These are phyloP conservation scores for Xylariaceae sp. DNA, from an alignment of 2,329 filamentous ascomycete species.

Conservation along the genomic window DNA sequence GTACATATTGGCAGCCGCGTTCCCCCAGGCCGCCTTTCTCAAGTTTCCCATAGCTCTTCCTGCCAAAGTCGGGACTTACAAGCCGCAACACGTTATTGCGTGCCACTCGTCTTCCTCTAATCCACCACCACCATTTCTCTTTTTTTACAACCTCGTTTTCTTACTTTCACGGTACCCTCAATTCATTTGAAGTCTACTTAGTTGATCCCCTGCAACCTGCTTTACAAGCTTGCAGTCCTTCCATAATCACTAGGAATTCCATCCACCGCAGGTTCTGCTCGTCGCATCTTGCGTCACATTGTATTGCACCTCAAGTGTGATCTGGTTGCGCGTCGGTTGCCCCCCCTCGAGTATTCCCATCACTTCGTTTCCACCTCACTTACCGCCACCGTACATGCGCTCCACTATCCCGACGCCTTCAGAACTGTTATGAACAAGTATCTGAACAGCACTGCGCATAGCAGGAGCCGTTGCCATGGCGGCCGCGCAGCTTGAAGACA, in stretches of 20 bases:
- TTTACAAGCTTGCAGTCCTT: neutral
- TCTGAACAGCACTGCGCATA: constrained; percentile 19
- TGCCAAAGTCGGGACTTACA: constrained; percentile 2
- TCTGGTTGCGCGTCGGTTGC: neutral
- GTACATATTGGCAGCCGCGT: constrained; percentile 24
- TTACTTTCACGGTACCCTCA: constrained; percentile 26
- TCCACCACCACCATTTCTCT: neutral
- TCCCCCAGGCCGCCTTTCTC: constrained; percentile 16
- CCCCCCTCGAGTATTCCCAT: neutral
- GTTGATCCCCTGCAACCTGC: constrained; percentile 8
- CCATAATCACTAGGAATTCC: neutral
- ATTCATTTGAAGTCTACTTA: constrained; percentile 5
- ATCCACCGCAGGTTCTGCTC: neutral
- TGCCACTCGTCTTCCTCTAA: neutral
- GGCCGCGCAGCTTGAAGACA: constrained; percentile 55
- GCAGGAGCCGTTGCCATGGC: constrained; percentile 53
- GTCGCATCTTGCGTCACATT: neutral
- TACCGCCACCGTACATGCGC: neutral
- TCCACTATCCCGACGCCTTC: neutral
- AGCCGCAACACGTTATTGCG: neutral
- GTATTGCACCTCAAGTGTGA: neutral
- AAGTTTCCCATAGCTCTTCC: constrained; percentile 1
- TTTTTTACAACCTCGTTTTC: constrained; percentile 9
- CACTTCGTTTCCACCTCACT: neutral
- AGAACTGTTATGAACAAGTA: constrained; percentile 8